Conservation (phyloP, 2,329 filamentous ascomycete species). For the Leptographium procerum region DNA sequence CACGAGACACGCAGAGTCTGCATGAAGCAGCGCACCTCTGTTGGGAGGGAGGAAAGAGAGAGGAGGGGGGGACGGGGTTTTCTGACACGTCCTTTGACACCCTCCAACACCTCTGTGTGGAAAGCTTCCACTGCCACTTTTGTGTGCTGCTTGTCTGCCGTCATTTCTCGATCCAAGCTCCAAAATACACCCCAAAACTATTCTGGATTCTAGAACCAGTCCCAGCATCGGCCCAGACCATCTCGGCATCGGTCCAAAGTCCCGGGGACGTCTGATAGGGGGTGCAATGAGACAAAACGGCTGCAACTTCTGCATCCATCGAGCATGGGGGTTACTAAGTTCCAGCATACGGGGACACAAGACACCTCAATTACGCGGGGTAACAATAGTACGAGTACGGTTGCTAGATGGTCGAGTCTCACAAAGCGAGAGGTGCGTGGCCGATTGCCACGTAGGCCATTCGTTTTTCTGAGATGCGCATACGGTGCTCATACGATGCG, state of each 20-base stretch:
- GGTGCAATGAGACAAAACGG: neutral
- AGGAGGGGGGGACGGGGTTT: neutral
- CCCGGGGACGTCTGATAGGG: no score
- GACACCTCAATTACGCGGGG: no score
- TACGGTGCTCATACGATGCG: no score
- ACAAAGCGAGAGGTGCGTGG: no score
- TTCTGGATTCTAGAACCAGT: neutral
- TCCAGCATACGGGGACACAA: no score
- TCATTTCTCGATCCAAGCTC: neutral
- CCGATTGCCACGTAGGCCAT: neutral
- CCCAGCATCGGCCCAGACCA: neutral
- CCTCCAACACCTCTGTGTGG: neutral
- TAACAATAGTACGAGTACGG: no score
- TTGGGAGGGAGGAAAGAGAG: neutral
- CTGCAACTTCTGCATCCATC: neutral
- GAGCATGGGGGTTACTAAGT: no score
- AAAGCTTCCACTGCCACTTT: neutral
- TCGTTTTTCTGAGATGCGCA: no score
- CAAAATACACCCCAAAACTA: neutral
- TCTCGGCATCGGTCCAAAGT: neutral
- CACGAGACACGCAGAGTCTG: neutral
- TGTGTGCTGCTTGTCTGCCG: neutral
- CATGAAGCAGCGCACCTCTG: neutral
- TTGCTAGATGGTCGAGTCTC: no score
- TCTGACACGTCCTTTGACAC: neutral